Base-by-base conservation (phyloP, 257 asterid genomes). In the Solanum corneliomulleri region DNA sequence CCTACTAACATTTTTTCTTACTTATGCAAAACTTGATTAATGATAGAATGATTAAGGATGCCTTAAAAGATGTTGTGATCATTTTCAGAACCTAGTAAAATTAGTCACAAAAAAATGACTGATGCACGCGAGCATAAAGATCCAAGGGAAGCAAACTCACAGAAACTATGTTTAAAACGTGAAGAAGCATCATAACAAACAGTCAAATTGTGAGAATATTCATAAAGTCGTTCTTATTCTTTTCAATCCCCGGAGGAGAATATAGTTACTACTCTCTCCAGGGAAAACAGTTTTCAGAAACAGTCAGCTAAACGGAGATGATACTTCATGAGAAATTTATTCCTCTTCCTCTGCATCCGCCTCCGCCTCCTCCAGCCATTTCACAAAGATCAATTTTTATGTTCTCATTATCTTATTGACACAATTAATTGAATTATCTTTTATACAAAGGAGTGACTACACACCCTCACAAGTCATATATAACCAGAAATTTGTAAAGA, bases 341-440 rank as follows among this genome's bases (percentile, higher is more conserved):
- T 97, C 99, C 92, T 97, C 98, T 89, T 97, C 99, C 91, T 97
- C 99, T 0, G 98, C 99, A 91, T 97, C 99, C 89, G 96, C 99
- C 68, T 97, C 99, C 0, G 99, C 99, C 91, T 97, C 99, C 89
- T 97, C 99, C 69, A 52, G 95, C 99, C 99, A 97, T 86, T 52
- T 52, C 60, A 16, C 60, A 16, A 52, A 52, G 60, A 52, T 52
- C 23, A 49, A 52, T 16, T 52, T 52, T 6, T 52, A 52, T 52
- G 60, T 2, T 52, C 60, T 52, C 62, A 52, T 52, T 52, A 52
- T 52, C 60, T 52, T 52, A 52, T 52, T 52, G 23, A 52, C 60
- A 52, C 23, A 52, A 52, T 52, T 23, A 23, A 52, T 16, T 52
- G 60, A 52, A 52, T 52, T 52, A 52, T 52, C 60, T 52, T 49